Evolutionary conservation across 2,329 filamentous ascomycete species (phyloP), one percentile per base, ranked within the genome.

Genomic region (Dactylonectria macrodidyma): DNA sequence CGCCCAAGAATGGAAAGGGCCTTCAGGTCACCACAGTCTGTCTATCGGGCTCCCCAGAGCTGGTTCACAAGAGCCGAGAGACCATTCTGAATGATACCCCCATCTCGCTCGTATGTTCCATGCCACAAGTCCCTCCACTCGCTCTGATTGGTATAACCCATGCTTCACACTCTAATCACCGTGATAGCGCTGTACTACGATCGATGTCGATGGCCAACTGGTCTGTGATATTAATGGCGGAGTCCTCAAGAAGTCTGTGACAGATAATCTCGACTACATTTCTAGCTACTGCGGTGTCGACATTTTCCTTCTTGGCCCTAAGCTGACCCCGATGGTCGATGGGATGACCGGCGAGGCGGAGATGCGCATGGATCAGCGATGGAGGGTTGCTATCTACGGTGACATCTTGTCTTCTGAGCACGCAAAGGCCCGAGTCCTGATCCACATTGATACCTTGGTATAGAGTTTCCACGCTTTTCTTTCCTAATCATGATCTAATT

Each of bases 381-480:
- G 97, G 85, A 91, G 95, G 78, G 92, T 98, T 68, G 93, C 94
- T 75, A 97, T 99, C 72, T 99, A 96, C 77, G 95, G 96, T 62
- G 96, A 99, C 79, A 92, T 96, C 82, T 91, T 98, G 83, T 97
- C 95, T 73, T 93, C 94, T 33, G 96, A 99, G 82, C 95, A 98
- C 82, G 96, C 96, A 62, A 99, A 99, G 87, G 97, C 95, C 19
- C 90, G 96, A 72, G 91, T 98, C 47, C 85, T 99, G 80, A 97
- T 98, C 81, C 96, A 98, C 87, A 98, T 99, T 79, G 96, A 99
- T 81, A 94, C 95, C 82, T 90, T 97, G 84, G 93, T 96, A 88
- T 67, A 69, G 56, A 59, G 57, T 48, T 56, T 58, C 51, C 19
- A 51, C 10, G 16, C 51, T 30, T 16, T 19, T 52, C 33, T 50